Evolutionary conservation across 768 basidiomycete genomes (phyloP), one percentile per base, ranked within the genome.

Genomic region (Leccinum incarnatum): DNA sequence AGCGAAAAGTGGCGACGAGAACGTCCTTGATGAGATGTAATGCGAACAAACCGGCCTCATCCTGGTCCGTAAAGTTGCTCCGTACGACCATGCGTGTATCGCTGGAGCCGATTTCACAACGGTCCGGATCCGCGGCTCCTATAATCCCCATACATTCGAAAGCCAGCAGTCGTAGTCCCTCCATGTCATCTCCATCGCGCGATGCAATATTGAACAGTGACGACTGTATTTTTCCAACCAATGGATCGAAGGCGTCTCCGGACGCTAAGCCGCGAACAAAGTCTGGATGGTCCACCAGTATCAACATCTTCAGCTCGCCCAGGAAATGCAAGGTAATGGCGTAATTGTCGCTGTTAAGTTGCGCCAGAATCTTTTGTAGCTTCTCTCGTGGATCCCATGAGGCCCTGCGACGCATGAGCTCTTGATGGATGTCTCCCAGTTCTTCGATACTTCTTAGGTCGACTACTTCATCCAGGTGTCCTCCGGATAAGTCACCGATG

Each of bases 51-150:
- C 86, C 75, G 0, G 91, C 82, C 72, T 98, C 95, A 14, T 77
- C 77, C 51, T 89, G 85, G 63, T 95, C 89, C 1, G 77, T 77
- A 69, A 94, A 97, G 69, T 98, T 95, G 67, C 81, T 83, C 59
- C 86, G 77, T 51, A 98, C 80, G 49, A 94, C 81, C 75, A 91
- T 88, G 47, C 81, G 80, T 2, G 82, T 72, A 61, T 89, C 86
- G 37, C 73, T 75, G 30, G 79, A 70, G 1, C 77, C 75, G 19
- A 93, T 78, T 62, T 92, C 88, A 66, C 90, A 89, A 51, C 97
- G 82, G 76, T 98, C 96, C 1, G 96, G 96, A 72, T 99, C 97
- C 17, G 95, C 81, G 2, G 97, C 97, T 6, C 97, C 97, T 12
- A 98, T 75, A 21, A 92, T 83, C 2, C 95, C 94, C 56, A 98